Base-by-base conservation (phyloP, 495 filamentous ascomycete species). In the Pyronema omphalodes region DNA sequence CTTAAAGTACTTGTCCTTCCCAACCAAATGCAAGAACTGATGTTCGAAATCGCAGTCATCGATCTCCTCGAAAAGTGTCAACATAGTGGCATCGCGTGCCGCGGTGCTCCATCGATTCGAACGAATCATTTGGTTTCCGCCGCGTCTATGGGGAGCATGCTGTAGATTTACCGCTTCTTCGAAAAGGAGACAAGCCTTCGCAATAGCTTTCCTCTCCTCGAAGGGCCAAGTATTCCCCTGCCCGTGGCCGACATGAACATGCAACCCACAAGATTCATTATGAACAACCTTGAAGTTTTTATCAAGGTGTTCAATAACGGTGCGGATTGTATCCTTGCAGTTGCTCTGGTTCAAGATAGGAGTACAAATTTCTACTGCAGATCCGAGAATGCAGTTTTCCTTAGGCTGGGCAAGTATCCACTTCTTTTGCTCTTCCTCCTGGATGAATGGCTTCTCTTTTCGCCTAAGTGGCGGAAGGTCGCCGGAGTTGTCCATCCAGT, bases 1-100 rank as follows among this genome's bases (percentile, higher is more conserved):
- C 33, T 63, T 63, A 14, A 63, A 61, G 17, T 59, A 62, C 33
- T 62, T 63, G 23, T 55, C 49, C 7, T 59, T 52, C 9, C 60
- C 56, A 6, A 63, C 54, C 14, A 63, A 46, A 12, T 53, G 12
- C 6, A 63, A 33, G n/a, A 63, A 50, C 14, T 62, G 56, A 6
- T 39, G 17, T 7, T 43, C 37, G 1, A 46, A 59, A 9, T 9
- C 11, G 17, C 45, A 33, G 15, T 34, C 44, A 15, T 63, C 55
- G 9, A 63, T 44, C 39, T 49, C 37, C 18, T 33, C 47, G 7
- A 62, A 37, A 44, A 29, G 23, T 29, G 5, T 29, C 23, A 29
- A 29, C 23, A 63, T 58, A 1, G 60, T 45, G 29, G 48, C 49
- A 4, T 18, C 17, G 18, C 19, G 36, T 6, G 59, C 44, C 12